Evolutionary conservation across 345 rosid genomes (phyloP).

Genomic region (Hibiscus trionum): DNA sequence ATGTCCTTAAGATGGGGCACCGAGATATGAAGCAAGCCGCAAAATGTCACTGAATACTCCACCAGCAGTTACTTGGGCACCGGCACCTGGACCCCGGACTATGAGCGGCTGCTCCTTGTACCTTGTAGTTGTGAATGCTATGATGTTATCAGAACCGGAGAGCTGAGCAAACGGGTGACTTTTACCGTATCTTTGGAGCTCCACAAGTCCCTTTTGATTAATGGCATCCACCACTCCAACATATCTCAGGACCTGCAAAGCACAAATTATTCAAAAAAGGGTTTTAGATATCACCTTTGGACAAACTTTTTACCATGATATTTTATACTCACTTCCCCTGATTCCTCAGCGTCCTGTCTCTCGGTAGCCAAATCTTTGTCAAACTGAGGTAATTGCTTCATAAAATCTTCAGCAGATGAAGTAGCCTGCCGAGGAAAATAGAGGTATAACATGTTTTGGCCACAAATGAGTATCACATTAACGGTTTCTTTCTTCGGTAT

Average conservation of each 20-base stretch:
- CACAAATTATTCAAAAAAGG: not conserved
- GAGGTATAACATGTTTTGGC: not conserved
- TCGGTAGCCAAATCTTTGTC: slow-evolving; percentile 55
- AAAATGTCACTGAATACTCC: slow-evolving; percentile 87
- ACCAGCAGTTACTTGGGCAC: slow-evolving; percentile 97
- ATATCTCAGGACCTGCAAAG: slow-evolving; percentile 67
- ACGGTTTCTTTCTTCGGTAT: not conserved
- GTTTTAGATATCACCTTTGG: not conserved
- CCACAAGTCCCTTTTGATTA: slow-evolving; percentile 56
- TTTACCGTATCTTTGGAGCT: slow-evolving; percentile 63
- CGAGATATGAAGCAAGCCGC: slow-evolving; percentile 85
- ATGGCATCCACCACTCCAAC: slow-evolving; percentile 85
- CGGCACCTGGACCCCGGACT: slow-evolving; percentile 97
- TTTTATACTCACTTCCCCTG: slow-evolving; percentile 56
- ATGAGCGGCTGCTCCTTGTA: slow-evolving; percentile 88
- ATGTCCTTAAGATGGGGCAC: slow-evolving; percentile 70
- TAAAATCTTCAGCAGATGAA: slow-evolving; percentile 75
- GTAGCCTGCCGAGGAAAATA: slow-evolving; percentile 36
- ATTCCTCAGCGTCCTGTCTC: slow-evolving; percentile 65
- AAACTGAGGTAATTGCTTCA: slow-evolving; percentile 64
- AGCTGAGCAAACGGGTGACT: slow-evolving; percentile 90
- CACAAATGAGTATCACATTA: not conserved
- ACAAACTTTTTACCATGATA: not conserved
- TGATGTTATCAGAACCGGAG: slow-evolving; percentile 86
- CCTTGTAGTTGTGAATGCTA: slow-evolving; percentile 86